Conservation (phyloP, 2,329 filamentous ascomycete species). For the Teratosphaeria destructans region DNA sequence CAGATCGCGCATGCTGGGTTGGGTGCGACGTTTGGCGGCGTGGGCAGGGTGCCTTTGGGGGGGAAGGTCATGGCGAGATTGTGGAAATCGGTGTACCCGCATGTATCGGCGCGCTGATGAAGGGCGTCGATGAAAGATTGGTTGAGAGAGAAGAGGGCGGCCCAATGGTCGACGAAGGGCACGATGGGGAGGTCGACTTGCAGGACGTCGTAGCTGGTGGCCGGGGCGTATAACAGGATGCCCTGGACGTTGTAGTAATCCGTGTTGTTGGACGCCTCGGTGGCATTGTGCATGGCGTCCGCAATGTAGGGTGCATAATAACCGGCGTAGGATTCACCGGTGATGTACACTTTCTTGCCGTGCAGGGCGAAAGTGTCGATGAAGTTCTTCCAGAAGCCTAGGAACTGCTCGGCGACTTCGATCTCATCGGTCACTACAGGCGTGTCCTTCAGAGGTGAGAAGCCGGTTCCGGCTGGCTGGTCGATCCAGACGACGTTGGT, state of each 20-base stretch:
- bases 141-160: conserved; percentile 53
- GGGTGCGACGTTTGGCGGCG: conserved; percentile 36
- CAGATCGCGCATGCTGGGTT: conserved; percentile 40
- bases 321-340: conserved; percentile 45
- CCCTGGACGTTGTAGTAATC: conserved; percentile 57
- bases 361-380: conserved; percentile 36
- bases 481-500: conserved; percentile 38
- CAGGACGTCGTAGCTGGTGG: conserved; percentile 38
- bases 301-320: conserved; percentile 57
- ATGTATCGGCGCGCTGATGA: conserved; percentile 39
- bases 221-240: conserved; percentile 36
- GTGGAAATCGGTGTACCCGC: conserved; percentile 53
- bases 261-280: conserved; percentile 40
- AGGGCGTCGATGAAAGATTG: conserved; percentile 45
- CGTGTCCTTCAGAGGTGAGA: conserved; percentile 22
- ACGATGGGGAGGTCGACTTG: conserved; percentile 44
- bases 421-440: conserved; percentile 30
- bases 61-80: conserved; percentile 58
- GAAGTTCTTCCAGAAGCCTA: conserved; percentile 42
- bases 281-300: conserved; percentile 58
- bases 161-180: conserved; percentile 51
- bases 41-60: conserved; percentile 50
- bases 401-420: conserved; percentile 30
- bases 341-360: conserved; percentile 51
- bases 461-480: conserved; percentile 34